phyloP scores from a whole-genome alignment of 139 green algal genomes.

The Edaphochlamys debaryana region DNA sequence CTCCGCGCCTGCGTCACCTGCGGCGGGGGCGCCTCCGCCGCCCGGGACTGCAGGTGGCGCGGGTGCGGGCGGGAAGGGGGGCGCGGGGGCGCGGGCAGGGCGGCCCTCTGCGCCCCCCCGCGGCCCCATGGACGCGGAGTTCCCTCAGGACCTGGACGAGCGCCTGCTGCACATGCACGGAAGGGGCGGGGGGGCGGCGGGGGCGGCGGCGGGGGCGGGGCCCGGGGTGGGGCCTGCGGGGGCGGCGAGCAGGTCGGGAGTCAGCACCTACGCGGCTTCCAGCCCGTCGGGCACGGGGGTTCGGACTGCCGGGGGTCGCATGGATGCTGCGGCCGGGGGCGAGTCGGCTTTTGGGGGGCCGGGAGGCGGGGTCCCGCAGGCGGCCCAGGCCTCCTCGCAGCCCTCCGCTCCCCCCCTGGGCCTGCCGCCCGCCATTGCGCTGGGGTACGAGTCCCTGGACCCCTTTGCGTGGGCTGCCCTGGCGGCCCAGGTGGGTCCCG shows the following conservation, averaged over 20 bases:
- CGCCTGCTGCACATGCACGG: not conserved
- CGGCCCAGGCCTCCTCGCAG: not conserved
- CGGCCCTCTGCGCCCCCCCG: not conserved
- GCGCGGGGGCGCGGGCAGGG: not conserved
- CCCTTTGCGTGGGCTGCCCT: constrained; percentile 24
- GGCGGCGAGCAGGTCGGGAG: too few species aligned
- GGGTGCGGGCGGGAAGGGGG: too few species aligned
- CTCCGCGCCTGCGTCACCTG: not conserved
- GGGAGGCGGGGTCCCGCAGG: too few species aligned
- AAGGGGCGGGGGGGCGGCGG: too few species aligned
- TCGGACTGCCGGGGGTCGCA: too few species aligned
- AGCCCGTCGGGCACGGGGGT: too few species aligned
- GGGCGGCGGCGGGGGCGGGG: too few species aligned
- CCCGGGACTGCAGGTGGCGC: not conserved
- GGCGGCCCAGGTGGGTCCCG: not conserved
- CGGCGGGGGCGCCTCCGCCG: not conserved
- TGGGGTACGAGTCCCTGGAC: constrained; percentile 31
- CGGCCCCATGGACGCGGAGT: constrained; percentile 13
- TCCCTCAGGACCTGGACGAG: constrained; percentile 32
- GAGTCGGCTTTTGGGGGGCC: too few species aligned
- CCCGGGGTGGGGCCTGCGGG: too few species aligned
- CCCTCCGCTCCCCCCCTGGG: not conserved
- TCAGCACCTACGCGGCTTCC: too few species aligned
- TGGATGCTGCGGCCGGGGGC: too few species aligned
- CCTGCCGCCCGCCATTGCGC: constrained; percentile 19